Percentiles rank a stretch among this genome's conserved stretches.
Conservation (phyloP, 352 stramenopile species). For the Globisporangium abappressorium region DNA sequence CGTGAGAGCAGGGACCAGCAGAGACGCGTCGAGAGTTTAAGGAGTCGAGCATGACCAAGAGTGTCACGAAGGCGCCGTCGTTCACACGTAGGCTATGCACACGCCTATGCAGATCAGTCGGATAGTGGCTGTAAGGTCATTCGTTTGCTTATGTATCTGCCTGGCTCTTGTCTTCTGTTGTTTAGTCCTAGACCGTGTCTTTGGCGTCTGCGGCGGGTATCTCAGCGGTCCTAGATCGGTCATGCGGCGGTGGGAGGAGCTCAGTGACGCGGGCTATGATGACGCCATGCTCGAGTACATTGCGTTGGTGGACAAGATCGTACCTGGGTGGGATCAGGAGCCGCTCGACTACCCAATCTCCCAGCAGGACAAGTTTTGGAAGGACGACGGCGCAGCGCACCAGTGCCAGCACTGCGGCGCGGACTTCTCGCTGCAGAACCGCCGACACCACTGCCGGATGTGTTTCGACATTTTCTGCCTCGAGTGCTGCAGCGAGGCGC, state of each 20-base stretch:
- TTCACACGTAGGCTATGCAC: slow-evolving; percentile 14
- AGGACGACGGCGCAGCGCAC: slow-evolving; percentile 38
- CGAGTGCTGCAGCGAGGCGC: slow-evolving; percentile 37
- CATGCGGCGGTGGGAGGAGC: slow-evolving; percentile 68
- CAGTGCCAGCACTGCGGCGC: slow-evolving; percentile 49
- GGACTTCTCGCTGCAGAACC: slow-evolving; percentile 37
- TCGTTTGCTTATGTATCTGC: not conserved
- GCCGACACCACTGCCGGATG: slow-evolving; percentile 70
- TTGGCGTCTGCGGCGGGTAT: slow-evolving; percentile 54
- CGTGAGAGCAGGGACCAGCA: slow-evolving; percentile 35
- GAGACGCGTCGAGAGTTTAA: slow-evolving; percentile 50
- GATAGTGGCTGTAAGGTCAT: not conserved
- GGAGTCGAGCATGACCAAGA: slow-evolving; percentile 27
- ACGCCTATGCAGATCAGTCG: not conserved
- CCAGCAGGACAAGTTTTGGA: slow-evolving; percentile 55
- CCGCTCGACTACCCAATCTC: slow-evolving; percentile 50
- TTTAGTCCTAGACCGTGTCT: slow-evolving; percentile 28
- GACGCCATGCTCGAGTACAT: slow-evolving; percentile 61
- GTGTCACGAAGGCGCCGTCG: slow-evolving; percentile 12
- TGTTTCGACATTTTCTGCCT: slow-evolving; percentile 73
- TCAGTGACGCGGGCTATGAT: slow-evolving; percentile 37
- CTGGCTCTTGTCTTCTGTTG: not conserved
- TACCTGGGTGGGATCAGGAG: slow-evolving; percentile 59
- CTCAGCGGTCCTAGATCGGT: slow-evolving; percentile 40
- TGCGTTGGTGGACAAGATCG: slow-evolving; percentile 48